phyloP scores from a whole-genome alignment of 2,329 filamentous ascomycete genomes.

The Ceratocystis colombiana region DNA sequence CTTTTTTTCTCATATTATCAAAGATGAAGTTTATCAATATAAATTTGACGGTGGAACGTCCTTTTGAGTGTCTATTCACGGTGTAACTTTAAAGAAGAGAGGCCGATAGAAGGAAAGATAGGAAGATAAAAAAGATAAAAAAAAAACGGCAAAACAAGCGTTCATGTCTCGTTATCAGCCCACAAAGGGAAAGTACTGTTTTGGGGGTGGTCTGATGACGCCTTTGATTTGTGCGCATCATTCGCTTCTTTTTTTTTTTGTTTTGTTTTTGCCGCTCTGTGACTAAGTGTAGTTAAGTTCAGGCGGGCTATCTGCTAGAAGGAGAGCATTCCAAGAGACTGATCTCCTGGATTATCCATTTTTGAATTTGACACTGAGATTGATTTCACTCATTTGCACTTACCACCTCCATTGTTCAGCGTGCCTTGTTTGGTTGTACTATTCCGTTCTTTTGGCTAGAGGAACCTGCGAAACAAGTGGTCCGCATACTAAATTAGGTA shows the following conservation, averaged over 20 bases:
- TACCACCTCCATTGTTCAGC: no score
- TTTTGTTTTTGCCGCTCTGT: not conserved
- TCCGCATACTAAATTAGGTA: not conserved
- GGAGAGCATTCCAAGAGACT: no score
- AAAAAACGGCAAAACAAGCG: not conserved
- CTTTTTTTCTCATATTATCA: constrained; percentile 8
- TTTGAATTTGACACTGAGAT: no score
- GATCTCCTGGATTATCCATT: no score
- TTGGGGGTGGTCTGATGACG: constrained; percentile 1
- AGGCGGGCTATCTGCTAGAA: no score
- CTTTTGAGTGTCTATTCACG: not conserved
- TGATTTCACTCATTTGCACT: no score
- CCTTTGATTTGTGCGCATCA: not conserved
- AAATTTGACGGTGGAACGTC: not conserved
- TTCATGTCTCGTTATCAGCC: not conserved
- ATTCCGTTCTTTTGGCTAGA: no score
- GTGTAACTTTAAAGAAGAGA: not conserved
- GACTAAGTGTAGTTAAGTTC: no score
- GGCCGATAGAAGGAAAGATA: not conserved
- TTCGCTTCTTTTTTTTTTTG: not conserved
- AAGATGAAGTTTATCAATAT: constrained; percentile 3
- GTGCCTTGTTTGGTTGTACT: no score
- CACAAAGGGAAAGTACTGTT: not conserved
- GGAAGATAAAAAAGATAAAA: not conserved
- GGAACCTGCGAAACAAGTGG: not conserved